These are phyloP conservation scores for Acanthamoeba healyi DNA, from an alignment of 208 protist species.

Conservation along the genomic window DNA sequence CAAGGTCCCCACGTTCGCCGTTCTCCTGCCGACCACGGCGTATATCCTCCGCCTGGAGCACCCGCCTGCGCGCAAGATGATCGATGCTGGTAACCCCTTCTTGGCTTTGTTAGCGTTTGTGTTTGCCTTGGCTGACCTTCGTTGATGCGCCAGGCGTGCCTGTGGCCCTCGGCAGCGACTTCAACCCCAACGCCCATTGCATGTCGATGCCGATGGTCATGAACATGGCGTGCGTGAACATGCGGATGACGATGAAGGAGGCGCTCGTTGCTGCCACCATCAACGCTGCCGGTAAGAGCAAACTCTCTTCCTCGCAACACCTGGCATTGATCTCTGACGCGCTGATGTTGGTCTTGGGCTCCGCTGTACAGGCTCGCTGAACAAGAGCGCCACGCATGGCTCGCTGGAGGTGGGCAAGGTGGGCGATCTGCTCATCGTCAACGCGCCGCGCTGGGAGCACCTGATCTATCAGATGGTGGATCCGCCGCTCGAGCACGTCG, in stretches of 20 bases:
- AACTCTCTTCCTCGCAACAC: background rate
- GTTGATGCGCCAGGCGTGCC: conserved; percentile 83
- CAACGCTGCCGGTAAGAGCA: conserved; percentile 89
- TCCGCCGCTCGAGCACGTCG: conserved; percentile 89
- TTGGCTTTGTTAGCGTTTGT: background rate
- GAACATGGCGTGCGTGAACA: conserved; percentile 92
- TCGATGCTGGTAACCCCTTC: conserved; percentile 78
- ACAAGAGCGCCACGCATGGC: conserved; percentile 84
- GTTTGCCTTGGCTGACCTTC: background rate
- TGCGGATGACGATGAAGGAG: conserved; percentile 93
- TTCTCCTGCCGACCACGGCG: conserved; percentile 92
- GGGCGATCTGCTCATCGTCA: conserved; percentile 91
- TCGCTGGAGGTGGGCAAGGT: conserved; percentile 91
- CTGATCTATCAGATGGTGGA: conserved; percentile 93
- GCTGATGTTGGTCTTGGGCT: too few relatives aligned
- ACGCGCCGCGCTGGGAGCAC: conserved; percentile 91
- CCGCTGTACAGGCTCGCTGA: conserved; percentile 83
- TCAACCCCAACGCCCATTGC: conserved; percentile 94
- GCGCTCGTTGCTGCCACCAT: conserved; percentile 91
- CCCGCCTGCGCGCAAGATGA: conserved; percentile 91
- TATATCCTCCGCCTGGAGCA: conserved; percentile 91
- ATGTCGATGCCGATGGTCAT: conserved; percentile 93
- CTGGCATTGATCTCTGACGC: background rate
- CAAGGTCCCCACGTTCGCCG: conserved; percentile 85
- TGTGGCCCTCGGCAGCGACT: conserved; percentile 91